Evolutionary conservation across 208 protist species (phyloP), one percentile per base, ranked within the genome.

Genomic region (Leishmania major): DNA sequence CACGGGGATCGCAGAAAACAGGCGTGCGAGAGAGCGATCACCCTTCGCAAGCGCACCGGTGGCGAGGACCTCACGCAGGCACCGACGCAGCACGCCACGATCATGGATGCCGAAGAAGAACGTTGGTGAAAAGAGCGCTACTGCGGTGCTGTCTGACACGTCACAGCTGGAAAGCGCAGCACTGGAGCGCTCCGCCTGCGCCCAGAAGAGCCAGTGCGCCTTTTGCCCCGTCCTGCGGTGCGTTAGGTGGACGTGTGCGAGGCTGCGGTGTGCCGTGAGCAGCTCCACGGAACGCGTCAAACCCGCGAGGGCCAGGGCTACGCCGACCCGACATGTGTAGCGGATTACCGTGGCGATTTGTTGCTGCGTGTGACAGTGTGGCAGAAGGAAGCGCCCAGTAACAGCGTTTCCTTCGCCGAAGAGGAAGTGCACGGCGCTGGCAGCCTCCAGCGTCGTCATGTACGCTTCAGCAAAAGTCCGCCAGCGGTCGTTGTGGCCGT

Each of bases 291-390:
- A 25, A 15, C 67, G 62, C 57, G 25, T 60, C n/a, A 89, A 77
- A 0, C 81, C 85, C 64, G 67, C 75, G 11, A 94, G 80, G 2
- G 84, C 67, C n/a, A 85, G 8, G 19, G 15, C 8, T 17, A 82
- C 4, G 17, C 83, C 77, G 2, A 85, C 85, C 22, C 77, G 60
- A 25, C 67, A 70, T 2, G 91, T 91, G 78, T 90, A 83, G 13
- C 78, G 83, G 89, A 96, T 91, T 3, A 94, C 73, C 7, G 83
- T 82, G 2, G 74, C 79, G 0, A 90, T 82, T 60, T 91, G 82
- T 67, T 84, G 83, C 15, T 73, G 86, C 1, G 84, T 90, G 35
- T 79, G 72, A 79, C 86, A 92, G n/a, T 85, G 76, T 1, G 80
- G 67, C 3, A 96, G 79, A 47, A 96, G 83, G 4, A 81, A 1